Percentiles rank a stretch among this genome's conserved stretches.
Evolutionary conservation across 2,329 filamentous ascomycete species (phyloP).

Genomic region (Sphaerulina musiva): DNA sequence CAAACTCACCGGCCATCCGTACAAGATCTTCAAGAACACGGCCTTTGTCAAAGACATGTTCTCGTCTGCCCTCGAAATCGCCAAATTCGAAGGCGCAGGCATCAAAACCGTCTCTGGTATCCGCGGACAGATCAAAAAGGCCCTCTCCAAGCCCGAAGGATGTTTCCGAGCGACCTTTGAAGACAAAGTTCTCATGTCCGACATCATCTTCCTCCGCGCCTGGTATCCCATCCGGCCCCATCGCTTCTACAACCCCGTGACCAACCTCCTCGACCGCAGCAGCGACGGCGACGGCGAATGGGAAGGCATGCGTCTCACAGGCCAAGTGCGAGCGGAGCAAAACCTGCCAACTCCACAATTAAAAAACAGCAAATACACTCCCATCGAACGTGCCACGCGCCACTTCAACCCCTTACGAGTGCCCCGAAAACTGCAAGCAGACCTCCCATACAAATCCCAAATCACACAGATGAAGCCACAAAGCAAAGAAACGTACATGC

Average conservation of each 20-base stretch:
- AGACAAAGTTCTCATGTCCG: conserved; percentile 94
- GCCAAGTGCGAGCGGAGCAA: conserved; percentile 75
- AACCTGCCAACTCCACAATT: conserved; percentile 68
- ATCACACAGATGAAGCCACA: conserved; percentile 75
- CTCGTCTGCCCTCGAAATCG: conserved; percentile 82
- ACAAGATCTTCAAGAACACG: conserved; percentile 99
- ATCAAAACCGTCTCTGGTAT: conserved; percentile 96
- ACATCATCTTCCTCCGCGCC: conserved; percentile 90
- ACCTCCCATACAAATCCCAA: conserved; percentile 88
- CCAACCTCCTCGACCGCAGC: conserved; percentile 66
- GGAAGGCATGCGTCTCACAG: conserved; percentile 90
- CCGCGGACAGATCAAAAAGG: conserved; percentile 93
- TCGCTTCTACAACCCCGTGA: conserved; percentile 94
- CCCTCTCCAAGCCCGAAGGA: conserved; percentile 85
- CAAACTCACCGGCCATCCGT: conserved; percentile 85
- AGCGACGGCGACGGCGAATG: conserved; percentile 49
- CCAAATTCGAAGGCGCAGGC: conserved; percentile 93
- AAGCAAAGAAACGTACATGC: conserved; percentile 77
- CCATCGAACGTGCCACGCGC: conserved; percentile 47
- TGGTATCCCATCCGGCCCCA: conserved; percentile 96
- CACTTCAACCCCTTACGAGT: conserved; percentile 60
- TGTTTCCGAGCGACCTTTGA: conserved; percentile 97
- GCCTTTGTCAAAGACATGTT: conserved; percentile 99
- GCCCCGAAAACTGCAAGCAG: conserved; percentile 71
- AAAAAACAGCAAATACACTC: conserved; percentile 79